These are phyloP conservation scores for Gryganskiella cystojenkinii DNA, from an alignment of 192 early-diverging fungal species.

Conservation along the genomic window DNA sequence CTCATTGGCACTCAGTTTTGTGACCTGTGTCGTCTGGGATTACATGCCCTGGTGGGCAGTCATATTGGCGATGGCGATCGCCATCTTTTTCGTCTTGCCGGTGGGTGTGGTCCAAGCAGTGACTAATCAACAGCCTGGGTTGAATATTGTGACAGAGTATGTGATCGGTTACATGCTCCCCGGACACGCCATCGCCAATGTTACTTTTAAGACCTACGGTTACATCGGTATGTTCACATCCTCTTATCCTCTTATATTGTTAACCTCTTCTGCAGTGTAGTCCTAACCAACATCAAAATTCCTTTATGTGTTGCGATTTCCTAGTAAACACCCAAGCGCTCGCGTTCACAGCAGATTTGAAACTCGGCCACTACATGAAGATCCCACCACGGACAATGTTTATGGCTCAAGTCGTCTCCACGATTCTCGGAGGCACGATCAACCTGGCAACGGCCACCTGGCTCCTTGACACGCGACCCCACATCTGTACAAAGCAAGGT, in stretches of 20 bases:
- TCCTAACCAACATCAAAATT: too few relatives aligned
- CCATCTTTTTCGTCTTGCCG: slow-evolving; percentile 73
- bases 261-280: too few relatives aligned
- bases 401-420: slow-evolving; percentile 61
- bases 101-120: slow-evolving; percentile 83
- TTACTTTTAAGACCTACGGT: too few relatives aligned
- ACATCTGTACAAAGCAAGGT: slow-evolving; percentile 50
- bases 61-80: slow-evolving; percentile 63
- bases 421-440: slow-evolving; percentile 62
- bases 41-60: slow-evolving; percentile 74
- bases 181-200: too few relatives aligned
- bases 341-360: slow-evolving; percentile 70
- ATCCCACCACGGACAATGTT: slow-evolving; percentile 70
- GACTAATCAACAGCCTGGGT: slow-evolving; percentile 75
- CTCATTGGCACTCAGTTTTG: too few relatives aligned
- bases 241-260: slow-evolving; percentile 78
- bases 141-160: slow-evolving; percentile 18
- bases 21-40: too few relatives aligned
- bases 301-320: slow-evolving; percentile 80
- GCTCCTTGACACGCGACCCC: slow-evolving; percentile 43
- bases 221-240: slow-evolving; percentile 66
- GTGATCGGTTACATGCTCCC: too few relatives aligned
- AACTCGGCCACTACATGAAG: slow-evolving; percentile 78
- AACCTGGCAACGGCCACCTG: slow-evolving; percentile 52
- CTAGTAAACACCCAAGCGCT: slow-evolving; percentile 78